Base-by-base conservation (phyloP, 805 yeast genomes). In the Metschnikowia gelsemii region DNA sequence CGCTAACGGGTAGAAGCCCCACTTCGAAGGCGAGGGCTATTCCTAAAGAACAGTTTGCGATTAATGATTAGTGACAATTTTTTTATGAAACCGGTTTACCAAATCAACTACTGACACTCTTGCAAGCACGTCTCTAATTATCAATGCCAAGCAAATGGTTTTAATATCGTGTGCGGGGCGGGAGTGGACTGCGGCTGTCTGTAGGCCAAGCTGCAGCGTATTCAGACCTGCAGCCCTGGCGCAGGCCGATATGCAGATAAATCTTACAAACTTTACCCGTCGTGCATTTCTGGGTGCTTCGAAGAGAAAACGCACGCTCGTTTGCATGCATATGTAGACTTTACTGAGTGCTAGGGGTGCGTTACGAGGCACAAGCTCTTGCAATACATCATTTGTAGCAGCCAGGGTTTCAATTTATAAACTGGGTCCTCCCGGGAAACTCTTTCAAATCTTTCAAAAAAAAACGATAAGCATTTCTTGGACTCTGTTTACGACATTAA, bases 221-320 rank as follows among this genome's bases (percentile, higher is more conserved):
- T 11, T 21, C 25, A n/a, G 5, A 22, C 32, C n/a, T 38, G 29
- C 42, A 39, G 35, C 28, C 27, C 31, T 24, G 17, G 13, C 43
- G 39, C 39, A 34, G 31, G 43, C 39, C 43, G 38, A 34, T 30
- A 25, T 38, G 43, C 39, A 34, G 43, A 35, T 40, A 40, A 40
- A 40, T 40, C 43, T 40, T 40, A 30, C 35, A 40, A 34, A 40
- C 30, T 39, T 34, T 34, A 40, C 8, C 39, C 43, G 38, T 35
- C 18, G n/a, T 30, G 43, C 43, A 30, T 40, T 13, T n/a, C 16
- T 9, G 31, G 12, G 26, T 29, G 30, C 29, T 17, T 29, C 23
- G 23, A 13, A 34, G 23, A 30, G 20, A 35, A 29, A 26, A 11
- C 29, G 21, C 13, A 16, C 32, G 18, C 32, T 21, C 31, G 18